Base-by-base conservation (phyloP, 768 basidiomycete genomes). In the Macrolepiota dolichaula region DNA sequence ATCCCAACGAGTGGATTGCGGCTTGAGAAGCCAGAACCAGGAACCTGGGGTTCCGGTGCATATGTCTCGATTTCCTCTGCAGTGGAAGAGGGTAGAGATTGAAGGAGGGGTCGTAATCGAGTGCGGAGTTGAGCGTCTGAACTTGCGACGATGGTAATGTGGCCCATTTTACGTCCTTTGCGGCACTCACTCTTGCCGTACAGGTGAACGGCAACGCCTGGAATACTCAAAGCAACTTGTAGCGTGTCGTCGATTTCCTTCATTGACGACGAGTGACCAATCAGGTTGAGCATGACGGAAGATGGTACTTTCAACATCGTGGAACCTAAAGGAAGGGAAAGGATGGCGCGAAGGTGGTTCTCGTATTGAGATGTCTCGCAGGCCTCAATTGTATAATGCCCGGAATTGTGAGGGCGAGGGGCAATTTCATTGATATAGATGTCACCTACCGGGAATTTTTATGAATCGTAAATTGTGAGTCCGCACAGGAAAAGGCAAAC, bases 381-480 rank as follows among this genome's bases (percentile, higher is more conserved):
- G 0, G 96, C 95, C 76, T 98, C 97, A 69, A 98, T 98, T 29
- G 96, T 97, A 74, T 98, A 96, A 72, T 99, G 97, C 0, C 96
- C 97, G 9, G 96, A 98, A 76, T 98, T 99, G 72, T 99, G 97
- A 1, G 97, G 96, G 17, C 97, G 85, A 12, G 97, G 97, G 0
- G 97, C 97, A 63, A 99, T 96, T 76, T 99, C 97, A 73, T 99
- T 99, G 64, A 99, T 83, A 61, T 86, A 86, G 1, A 98, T 81
- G 0, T 79, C 72, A 12, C 91, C 94, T 96, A 65, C 4, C 3
- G 29, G 29, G 19, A 13, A 25, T n/a, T n/a, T n/a, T n/a, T n/a
- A n/a, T n/a, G n/a, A 32, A 46, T 36, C 10, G 51, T 59, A 56
- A 37, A 55, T 19, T 59, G n/a, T 37, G 27, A 50, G 51, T 54